Evolutionary conservation across 495 filamentous ascomycete genomes (phyloP).

Genomic region (Tuber melanosporum): DNA sequence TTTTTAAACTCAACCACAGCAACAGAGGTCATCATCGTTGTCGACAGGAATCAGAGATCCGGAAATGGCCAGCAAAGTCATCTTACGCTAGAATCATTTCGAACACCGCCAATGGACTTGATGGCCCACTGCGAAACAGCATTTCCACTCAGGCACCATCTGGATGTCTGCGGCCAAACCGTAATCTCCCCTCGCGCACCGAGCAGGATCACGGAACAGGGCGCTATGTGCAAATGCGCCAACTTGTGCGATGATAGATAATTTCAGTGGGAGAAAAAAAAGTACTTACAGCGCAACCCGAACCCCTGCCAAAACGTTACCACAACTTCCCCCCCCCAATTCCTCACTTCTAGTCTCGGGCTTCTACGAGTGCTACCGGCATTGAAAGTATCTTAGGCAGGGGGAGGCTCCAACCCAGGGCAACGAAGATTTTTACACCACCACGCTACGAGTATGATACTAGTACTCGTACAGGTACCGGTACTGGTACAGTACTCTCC

Average conservation of each 20-base stretch:
- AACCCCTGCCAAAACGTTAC: slow-evolving; percentile 23
- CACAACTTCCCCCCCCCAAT: neutral
- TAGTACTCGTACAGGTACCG: neutral
- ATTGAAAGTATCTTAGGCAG: neutral
- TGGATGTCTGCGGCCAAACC: slow-evolving; percentile 27
- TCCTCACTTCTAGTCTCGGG: neutral
- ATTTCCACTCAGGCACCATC: slow-evolving; percentile 20
- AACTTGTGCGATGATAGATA: slow-evolving; percentile 5
- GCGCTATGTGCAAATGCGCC: slow-evolving; percentile 32
- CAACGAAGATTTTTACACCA: neutral
- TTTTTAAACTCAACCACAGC: neutral
- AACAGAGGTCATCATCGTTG: neutral
- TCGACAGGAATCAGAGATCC: neutral
- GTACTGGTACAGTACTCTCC: neutral
- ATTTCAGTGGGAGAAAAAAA: slow-evolving; percentile 11
- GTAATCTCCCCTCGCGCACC: slow-evolving; percentile 31
- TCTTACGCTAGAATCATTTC: neutral
- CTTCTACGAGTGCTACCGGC: neutral
- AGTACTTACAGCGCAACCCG: slow-evolving; percentile 25
- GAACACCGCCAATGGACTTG: neutral
- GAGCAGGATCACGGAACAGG: slow-evolving; percentile 22
- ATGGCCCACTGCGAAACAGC: slow-evolving; percentile 20
- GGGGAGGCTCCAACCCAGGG: neutral
- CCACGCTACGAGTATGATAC: too few species aligned
- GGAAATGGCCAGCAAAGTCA: neutral